These are phyloP conservation scores for Xylaria venustula DNA, from an alignment of 495 filamentous ascomycete genomes.

Conservation along the genomic window DNA sequence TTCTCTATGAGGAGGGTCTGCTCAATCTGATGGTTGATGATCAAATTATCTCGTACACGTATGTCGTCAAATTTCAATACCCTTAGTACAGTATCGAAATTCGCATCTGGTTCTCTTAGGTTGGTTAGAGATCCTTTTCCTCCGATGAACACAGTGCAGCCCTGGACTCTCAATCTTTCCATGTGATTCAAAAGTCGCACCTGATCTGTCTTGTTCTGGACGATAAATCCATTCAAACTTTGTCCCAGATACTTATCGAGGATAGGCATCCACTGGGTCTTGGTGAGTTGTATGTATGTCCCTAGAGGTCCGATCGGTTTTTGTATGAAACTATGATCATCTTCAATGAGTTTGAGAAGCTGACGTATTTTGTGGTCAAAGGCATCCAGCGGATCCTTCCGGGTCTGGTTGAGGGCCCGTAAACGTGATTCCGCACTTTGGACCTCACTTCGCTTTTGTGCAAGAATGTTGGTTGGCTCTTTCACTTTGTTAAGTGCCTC, in stretches of 20 bases:
- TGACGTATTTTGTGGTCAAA: conserved; percentile 62
- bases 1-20: conserved; percentile 76
- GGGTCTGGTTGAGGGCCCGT: conserved; percentile 27
- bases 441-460: conserved; percentile 46
- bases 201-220: conserved; percentile 70
- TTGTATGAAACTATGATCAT: conserved; percentile 62
- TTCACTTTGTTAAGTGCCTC: conserved; percentile 28
- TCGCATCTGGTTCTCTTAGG: conserved; percentile 67
- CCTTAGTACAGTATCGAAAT: conserved; percentile 74
- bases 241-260: conserved; percentile 70
- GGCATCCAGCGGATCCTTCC: conserved; percentile 37
- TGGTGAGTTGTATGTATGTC: conserved; percentile 65
- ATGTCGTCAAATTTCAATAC: conserved; percentile 80
- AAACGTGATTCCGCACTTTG: conserved; percentile 45
- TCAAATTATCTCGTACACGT: conserved; percentile 71
- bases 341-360: conserved; percentile 64
- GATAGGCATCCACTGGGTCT: conserved; percentile 81
- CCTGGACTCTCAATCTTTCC: conserved; percentile 50
- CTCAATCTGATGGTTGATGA: conserved; percentile 81
- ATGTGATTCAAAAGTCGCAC: conserved; percentile 61
- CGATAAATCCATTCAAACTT: conserved; percentile 72
- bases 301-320: conserved; percentile 86
- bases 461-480: conserved; percentile 37
- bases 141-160: conserved; percentile 67
- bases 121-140: conserved; percentile 59